Evolutionary conservation across 164 flowering plant genomes (phyloP).

Genomic region (Magnolia officinalis): DNA sequence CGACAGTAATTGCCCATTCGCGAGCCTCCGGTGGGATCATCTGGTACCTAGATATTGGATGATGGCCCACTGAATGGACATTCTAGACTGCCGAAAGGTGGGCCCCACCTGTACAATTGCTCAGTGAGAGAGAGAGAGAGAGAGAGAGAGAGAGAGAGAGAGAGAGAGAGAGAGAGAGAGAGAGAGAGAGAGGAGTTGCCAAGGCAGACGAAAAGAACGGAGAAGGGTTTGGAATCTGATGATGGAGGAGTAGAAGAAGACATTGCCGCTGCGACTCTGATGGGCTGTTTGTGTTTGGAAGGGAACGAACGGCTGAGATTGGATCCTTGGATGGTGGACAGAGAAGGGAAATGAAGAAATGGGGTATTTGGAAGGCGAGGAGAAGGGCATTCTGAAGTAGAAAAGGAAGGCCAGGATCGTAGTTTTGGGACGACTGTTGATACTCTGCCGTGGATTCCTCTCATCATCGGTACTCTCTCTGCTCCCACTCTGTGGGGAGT

Average conservation of each 20-base stretch:
- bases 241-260: slow-evolving; percentile 27
- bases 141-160: not conserved
- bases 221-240: slow-evolving; percentile 52
- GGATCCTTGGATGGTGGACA: not conserved
- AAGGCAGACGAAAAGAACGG: slow-evolving; percentile 94
- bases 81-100: too few species aligned
- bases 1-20: too few species aligned
- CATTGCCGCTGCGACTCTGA: not conserved
- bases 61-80: too few species aligned
- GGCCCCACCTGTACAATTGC: too few species aligned
- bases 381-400: not conserved
- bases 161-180: not conserved
- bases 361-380: not conserved
- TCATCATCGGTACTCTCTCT: not conserved
- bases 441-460: not conserved
- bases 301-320: not conserved
- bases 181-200: slow-evolving; percentile 29
- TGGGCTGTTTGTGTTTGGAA: not conserved
- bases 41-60: too few species aligned
- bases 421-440: not conserved
- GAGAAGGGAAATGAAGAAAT: not conserved
- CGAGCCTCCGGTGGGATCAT: too few species aligned
- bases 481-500: not conserved
- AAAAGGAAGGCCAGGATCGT: not conserved
- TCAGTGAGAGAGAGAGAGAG: not conserved